Evolutionary conservation across 192 early-diverging fungal genomes (phyloP), one percentile per base, ranked within the genome.

Genomic region (Coemansia sp.): DNA sequence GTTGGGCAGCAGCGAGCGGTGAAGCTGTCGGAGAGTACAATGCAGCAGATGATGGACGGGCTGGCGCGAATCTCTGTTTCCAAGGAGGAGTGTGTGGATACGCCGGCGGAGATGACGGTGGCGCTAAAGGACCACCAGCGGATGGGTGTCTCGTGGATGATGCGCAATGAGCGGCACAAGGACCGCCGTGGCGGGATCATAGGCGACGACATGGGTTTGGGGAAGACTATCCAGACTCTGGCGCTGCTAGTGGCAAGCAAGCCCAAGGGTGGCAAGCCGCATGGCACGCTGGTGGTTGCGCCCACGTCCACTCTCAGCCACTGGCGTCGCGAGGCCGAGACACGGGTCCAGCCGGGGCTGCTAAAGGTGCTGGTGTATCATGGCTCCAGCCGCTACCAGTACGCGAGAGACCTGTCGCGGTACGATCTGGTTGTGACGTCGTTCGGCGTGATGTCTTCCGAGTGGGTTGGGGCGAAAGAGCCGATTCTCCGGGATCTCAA

Each of bases 221-320:
- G 83, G 4, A 87, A 92, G 58, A 90, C 90, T 0, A 52, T 92
- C 2, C 87, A 92, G 54, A 65, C 80, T 4, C 74, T 92, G 37
- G 72, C 85, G 3, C 53, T 82, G 0, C 77, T 87, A 7, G 29
- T 83, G 17, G 47, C 70, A 3, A 66, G 70, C 32, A 66, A 47
- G 14, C 77, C 73, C 19, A 20, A 14, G 13, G 19, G 1, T 3
- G 26, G 53, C 47, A 11, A 27, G 0, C 12, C 43, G 7, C 82
- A 82, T 32, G 46, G 76, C 0, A 89, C 86, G 1, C 70, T 91
- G 22, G 54, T 91, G 13, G 67, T 89, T 1, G 81, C 84, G 4
- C 87, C 89, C 1, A 69, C 84, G 2, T 71, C 82, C 0, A 55
- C 88, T 11, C 62, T 91, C 23, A 55, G 77, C 28, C 89, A 91